Base-by-base conservation (phyloP, 176 grass and related monocot species). In the Zoysia pacifica region DNA sequence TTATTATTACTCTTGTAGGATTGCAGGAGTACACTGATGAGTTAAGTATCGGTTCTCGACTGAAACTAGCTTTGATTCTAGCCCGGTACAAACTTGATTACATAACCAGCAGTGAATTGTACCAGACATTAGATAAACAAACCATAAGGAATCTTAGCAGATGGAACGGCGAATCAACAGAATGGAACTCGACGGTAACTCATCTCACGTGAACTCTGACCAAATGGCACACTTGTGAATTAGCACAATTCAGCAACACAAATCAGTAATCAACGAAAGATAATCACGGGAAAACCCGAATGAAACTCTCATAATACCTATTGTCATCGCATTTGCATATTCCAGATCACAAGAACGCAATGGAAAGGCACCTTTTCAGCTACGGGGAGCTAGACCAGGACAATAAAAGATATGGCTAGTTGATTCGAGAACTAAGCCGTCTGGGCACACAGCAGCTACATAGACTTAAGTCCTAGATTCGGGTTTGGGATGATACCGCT, bases 151-250 rank as follows among this genome's bases (percentile, higher is more conserved):
- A 58, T 77, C 73, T 53, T 81, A 89, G 83, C 0, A 67, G 87
- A 46, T 82, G 67, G 55, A 73, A 89, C 0, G 73, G 87, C 10
- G 51, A 77, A n/a, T 89, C 82, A 12, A 36, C 16, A 1, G 78
- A 7, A 7, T 89, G 87, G 51, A 82, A 85, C 19, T 82, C 83
- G 7, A 82, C 87, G 78, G 73, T 89, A 85, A 72, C 78, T 70
- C 7, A 55, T 76, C 71, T 90, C 80, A 0, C 78, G 84, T 7
- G 64, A 67, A 69, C 62, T 90, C 70, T 72, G 85, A 15, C 75
- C 80, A 62, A 87, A 87, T 4, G 78, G 73, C 45, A 85, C 78
- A 63, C 87, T 78, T 89, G 87, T 4, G 0, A 46, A 62, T 54
- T 44, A 8, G 1, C 11, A 54, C 0, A 50, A 5, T 16, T 84